phyloP scores from a whole-genome alignment of 2,329 filamentous ascomycete species.

The Neonectria sp. region DNA sequence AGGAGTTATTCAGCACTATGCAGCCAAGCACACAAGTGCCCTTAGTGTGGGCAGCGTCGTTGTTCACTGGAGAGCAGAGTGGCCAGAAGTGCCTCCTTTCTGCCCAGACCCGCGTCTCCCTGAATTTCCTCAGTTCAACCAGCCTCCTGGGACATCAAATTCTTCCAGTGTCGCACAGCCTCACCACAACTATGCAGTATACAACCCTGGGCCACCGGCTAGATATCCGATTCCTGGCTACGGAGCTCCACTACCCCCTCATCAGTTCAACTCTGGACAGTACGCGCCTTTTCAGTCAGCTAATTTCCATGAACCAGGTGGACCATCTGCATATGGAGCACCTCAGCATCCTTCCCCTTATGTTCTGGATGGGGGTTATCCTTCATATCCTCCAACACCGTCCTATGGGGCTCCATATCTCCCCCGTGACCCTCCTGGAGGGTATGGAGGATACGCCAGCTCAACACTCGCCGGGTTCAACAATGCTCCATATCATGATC shows the following conservation, averaged over 20 bases:
- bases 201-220: constrained; percentile 26
- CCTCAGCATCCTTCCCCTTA: constrained; percentile 30
- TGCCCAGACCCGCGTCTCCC: constrained; percentile 68
- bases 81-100: constrained; percentile 84
- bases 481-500: constrained; percentile 24
- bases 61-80: constrained; percentile 85
- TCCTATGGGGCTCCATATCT: constrained; percentile 16
- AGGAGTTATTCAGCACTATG: constrained; percentile 85
- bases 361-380: constrained; percentile 28
- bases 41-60: constrained; percentile 81
- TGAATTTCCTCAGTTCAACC: constrained; percentile 33
- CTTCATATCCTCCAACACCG: constrained; percentile 31
- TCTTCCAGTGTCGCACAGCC: constrained; percentile 7
- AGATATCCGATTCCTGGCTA: constrained; percentile 38
- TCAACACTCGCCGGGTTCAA: constrained; percentile 14
- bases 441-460: constrained; percentile 20
- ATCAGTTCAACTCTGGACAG: constrained; percentile 30
- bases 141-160: constrained; percentile 11
- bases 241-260: constrained; percentile 21
- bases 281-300: constrained; percentile 20
- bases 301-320: constrained; percentile 26
- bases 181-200: constrained; percentile 29
- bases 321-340: constrained; percentile 30
- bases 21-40: constrained; percentile 82
- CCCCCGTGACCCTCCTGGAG: constrained; percentile 19